Percentiles rank a stretch among this genome's conserved stretches.
Conservation (phyloP, 805 yeast genomes). For the Kodamaea hsintzibuensis region DNA sequence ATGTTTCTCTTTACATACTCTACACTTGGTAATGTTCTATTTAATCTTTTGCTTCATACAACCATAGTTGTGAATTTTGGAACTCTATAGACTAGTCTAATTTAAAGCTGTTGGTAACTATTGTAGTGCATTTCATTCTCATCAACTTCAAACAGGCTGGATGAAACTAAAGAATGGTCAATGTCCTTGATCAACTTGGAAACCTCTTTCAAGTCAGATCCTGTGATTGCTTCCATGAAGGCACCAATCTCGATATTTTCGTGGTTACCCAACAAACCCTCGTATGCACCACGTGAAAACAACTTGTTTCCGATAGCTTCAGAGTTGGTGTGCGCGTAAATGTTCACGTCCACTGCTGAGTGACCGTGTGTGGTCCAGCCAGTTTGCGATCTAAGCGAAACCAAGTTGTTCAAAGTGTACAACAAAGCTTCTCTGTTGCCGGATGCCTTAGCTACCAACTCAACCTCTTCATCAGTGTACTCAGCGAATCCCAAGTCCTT, state of each 20-base stretch:
- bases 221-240: conserved; percentile 60
- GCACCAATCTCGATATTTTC: conserved; percentile 86
- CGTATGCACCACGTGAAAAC: conserved; percentile 27
- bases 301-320: conserved; percentile 41
- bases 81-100: too few relatives aligned
- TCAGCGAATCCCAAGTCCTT: conserved; percentile 68
- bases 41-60: neutral
- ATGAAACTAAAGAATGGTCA: conserved; percentile 31
- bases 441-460: conserved; percentile 17
- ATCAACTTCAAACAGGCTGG: neutral
- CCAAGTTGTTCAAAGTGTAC: conserved; percentile 63
- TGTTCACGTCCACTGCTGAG: conserved; percentile 92
- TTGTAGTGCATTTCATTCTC: neutral
- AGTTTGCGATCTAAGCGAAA: conserved; percentile 78
- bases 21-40: neutral
- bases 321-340: conserved; percentile 75
- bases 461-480: conserved; percentile 52
- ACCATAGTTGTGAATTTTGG: too few relatives aligned
- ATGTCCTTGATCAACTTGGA: conserved; percentile 52
- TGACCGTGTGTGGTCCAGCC: conserved; percentile 99
- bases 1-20: neutral
- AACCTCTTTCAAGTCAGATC: conserved; percentile 48
- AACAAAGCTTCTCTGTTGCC: conserved; percentile 39
- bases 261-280: conserved; percentile 69
- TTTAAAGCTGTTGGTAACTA: neutral